These are phyloP conservation scores for Trichoderma polysporum DNA, from an alignment of 2,329 filamentous ascomycete species.

Conservation along the genomic window DNA sequence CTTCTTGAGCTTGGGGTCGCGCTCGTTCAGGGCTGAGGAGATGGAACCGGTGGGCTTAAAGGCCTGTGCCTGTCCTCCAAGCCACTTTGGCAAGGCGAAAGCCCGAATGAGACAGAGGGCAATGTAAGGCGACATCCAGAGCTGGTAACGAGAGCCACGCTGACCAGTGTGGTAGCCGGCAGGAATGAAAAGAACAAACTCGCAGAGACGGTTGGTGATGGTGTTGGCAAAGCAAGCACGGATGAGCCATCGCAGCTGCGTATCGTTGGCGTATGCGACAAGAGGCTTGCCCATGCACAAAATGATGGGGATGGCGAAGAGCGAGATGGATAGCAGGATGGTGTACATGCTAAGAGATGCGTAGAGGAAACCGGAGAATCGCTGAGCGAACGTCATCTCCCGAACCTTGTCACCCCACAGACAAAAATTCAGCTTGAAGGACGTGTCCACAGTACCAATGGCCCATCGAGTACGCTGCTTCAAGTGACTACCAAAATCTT, in stretches of 20 bases:
- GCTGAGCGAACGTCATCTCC: constrained; percentile 55
- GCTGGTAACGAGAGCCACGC: constrained; percentile 54
- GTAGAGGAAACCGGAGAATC: constrained; percentile 59
- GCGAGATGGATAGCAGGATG: constrained; percentile 52
- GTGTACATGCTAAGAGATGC: constrained; percentile 56
- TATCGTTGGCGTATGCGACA: constrained; percentile 53
- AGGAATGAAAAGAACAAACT: constrained; percentile 58
- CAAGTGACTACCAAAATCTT: constrained; percentile 54
- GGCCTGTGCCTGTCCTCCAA: constrained; percentile 57
- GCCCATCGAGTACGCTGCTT: constrained; percentile 59
- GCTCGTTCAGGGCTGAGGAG: constrained; percentile 56
- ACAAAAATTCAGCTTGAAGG: constrained; percentile 60
- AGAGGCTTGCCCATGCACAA: constrained; percentile 56
- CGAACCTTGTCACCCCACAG: constrained; percentile 53
- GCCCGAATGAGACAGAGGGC: constrained; percentile 57
- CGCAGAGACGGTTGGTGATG: constrained; percentile 53
- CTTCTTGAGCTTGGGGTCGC: constrained; percentile 51
- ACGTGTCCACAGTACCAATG: constrained; percentile 57
- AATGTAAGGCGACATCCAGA: constrained; percentile 65
- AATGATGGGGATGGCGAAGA: constrained; percentile 60
- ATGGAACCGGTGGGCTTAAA: constrained; percentile 63
- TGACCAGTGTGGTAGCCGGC: constrained; percentile 60
- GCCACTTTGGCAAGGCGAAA: constrained; percentile 58
- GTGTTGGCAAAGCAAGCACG: constrained; percentile 53
- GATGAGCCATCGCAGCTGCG: constrained; percentile 59